phyloP scores from a whole-genome alignment of 768 basidiomycete species.

The Amyloporia xantha region DNA sequence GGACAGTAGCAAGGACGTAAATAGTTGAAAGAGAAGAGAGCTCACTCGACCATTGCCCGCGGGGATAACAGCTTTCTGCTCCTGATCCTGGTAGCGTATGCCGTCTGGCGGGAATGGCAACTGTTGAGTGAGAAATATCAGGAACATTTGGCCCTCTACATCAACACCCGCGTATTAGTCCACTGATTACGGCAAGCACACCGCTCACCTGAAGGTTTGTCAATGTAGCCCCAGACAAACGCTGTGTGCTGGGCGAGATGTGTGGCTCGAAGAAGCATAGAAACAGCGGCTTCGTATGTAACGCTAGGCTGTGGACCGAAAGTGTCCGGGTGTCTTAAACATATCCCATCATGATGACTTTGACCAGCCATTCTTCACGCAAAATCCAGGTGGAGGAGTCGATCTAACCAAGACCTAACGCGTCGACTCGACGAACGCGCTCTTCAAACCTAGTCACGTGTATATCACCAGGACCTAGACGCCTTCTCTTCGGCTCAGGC shows the following conservation, averaged over 20 bases:
- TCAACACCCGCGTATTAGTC: too few species aligned
- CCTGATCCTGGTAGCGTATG: constrained; percentile 68
- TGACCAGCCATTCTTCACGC: neutral
- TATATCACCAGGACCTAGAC: too few species aligned
- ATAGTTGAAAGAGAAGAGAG: constrained; percentile 7
- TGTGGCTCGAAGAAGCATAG: constrained; percentile 56
- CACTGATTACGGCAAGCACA: neutral
- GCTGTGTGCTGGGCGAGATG: constrained; percentile 51
- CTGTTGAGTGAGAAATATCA: constrained; percentile 59
- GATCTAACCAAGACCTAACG: too few species aligned
- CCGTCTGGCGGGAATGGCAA: constrained; percentile 68
- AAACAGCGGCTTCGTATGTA: constrained; percentile 48
- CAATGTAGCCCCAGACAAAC: constrained; percentile 69
- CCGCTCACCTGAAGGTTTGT: constrained; percentile 63
- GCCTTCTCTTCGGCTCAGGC: too few species aligned
- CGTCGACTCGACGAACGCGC: too few species aligned
- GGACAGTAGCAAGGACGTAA: neutral
- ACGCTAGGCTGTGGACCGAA: constrained; percentile 51
- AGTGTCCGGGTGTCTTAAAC: constrained; percentile 65
- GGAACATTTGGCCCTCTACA: constrained; percentile 57
- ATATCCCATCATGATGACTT: constrained; percentile 42
- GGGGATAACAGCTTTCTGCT: constrained; percentile 52
- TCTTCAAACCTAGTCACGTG: too few species aligned
- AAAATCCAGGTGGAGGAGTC: too few species aligned
- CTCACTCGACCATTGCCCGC: constrained; percentile 48